Base-by-base conservation (phyloP, 2,329 filamentous ascomycete species). In the Aspergillus aculeatus region DNA sequence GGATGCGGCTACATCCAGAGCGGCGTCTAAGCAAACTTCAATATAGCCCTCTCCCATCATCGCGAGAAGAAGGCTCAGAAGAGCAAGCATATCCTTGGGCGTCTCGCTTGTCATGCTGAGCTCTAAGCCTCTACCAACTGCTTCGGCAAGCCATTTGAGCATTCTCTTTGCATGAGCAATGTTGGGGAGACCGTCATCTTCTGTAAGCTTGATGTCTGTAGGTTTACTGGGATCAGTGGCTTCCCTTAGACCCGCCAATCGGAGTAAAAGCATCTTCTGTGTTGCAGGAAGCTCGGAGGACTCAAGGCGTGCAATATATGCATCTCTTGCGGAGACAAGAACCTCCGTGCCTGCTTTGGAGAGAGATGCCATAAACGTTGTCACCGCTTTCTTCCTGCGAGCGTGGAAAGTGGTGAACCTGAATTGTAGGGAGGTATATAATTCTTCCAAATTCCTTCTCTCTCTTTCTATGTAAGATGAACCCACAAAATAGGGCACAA, bases 61-160 rank as follows among this genome's bases (percentile, higher is more conserved):
- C 32, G 87, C 87, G 51, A 98, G 84, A 2, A 99, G 83, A 24
- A 98, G 84, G 71, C 89, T 90, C 35, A 97, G 83, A 24, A 98
- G 83, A 61, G 91, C 87, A 50, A 89, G 90, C 58, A 98, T 91
- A 74, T 99, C 95, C 75, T 96, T 98, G 16, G 95, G 92, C 4
- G 92, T 97, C 68, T 99, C 95, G 59, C 84, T 89, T 54, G 88
- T 88, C 24, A 91, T 89, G 24, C 91, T 92, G n/a, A 99, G 82
- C 75, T 99, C 95, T 10, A 99, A 82, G 0, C 92, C 92, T 64
- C 95, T 84, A 44, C 95, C 90, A 24, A 99, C 94, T 63, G 91
- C 92, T 80, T 99, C 95, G 2, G 95, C 95, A 47, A 99, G 81
- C 95, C 95, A 99, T 73, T 91, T 96, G 61, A 99, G 84, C 93